These are phyloP conservation scores for Blastomyces parvus DNA, from an alignment of 2,329 filamentous ascomycete genomes.

Conservation along the genomic window DNA sequence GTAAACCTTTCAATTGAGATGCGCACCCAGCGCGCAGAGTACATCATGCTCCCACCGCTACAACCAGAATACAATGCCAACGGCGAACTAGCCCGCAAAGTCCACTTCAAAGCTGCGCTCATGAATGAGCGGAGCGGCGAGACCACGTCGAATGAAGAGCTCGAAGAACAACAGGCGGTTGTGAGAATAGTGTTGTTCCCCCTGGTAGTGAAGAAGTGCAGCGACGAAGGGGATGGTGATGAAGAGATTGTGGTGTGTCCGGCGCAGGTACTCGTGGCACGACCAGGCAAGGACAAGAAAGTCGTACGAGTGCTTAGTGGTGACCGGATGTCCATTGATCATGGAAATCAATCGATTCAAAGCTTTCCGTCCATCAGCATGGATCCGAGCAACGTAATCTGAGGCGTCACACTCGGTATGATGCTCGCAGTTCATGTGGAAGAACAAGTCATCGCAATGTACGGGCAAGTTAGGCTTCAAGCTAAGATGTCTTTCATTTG, in stretches of 20 bases:
- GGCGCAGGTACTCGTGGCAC: constrained; percentile 78
- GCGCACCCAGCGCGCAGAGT: constrained; percentile 92
- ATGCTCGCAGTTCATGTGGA: not conserved
- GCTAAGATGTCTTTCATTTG: not conserved
- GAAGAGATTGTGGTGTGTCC: constrained; percentile 94
- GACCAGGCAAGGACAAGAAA: constrained; percentile 37
- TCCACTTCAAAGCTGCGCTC: constrained; percentile 81
- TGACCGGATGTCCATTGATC: constrained; percentile 36
- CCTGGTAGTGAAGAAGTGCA: constrained; percentile 89
- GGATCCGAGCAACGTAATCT: constrained; percentile 38
- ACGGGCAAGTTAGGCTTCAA: not conserved
- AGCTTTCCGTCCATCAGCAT: constrained; percentile 37
- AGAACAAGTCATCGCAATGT: not conserved
- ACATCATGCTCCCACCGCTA: constrained; percentile 94
- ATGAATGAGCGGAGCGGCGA: constrained; percentile 88
- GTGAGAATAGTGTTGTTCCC: constrained; percentile 94
- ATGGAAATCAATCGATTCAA: constrained; percentile 29
- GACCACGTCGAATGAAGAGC: constrained; percentile 62
- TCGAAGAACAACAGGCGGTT: constrained; percentile 64
- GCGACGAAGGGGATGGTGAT: constrained; percentile 76
- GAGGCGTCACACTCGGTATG: constrained; percentile 31
- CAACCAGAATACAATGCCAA: constrained; percentile 92
- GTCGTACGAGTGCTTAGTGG: constrained; percentile 32
- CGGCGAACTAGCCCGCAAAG: constrained; percentile 77
- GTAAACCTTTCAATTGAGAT: constrained; percentile 91